Evolutionary conservation across 345 rosid genomes (phyloP).

Genomic region (Atalantia buxifolia): DNA sequence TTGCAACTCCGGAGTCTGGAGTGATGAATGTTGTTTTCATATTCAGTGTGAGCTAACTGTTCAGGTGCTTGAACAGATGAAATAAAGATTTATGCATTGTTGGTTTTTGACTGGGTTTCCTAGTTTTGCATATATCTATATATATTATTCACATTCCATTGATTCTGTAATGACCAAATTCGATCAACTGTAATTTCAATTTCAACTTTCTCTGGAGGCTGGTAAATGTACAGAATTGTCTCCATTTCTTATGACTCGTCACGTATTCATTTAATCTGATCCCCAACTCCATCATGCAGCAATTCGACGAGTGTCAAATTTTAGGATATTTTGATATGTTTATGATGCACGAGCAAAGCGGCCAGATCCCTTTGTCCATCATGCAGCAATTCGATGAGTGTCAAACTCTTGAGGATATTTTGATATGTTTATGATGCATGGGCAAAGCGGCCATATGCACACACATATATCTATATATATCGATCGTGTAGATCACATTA

Average conservation of each 20-base stretch:
- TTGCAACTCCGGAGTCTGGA: conserved; percentile 6
- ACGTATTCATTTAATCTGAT: no score
- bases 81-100: conserved; percentile 19
- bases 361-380: no score
- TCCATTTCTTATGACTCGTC: background rate
- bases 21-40: background rate
- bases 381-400: background rate
- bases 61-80: conserved; percentile 15
- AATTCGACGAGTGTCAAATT: background rate
- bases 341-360: background rate
- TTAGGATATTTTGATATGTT: background rate
- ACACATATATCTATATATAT: no score
- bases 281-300: background rate
- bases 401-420: background rate
- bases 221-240: background rate
- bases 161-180: conserved; percentile 10
- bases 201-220: background rate
- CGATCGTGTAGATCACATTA: background rate
- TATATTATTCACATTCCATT: conserved; percentile 9
- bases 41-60: conserved; percentile 11
- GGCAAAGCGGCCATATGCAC: no score
- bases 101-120: conserved; percentile 1
- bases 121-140: background rate
- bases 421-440: background rate
- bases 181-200: background rate